A percentile compares a stretch with the other conserved stretches of the same genome.
phyloP scores from a whole-genome alignment of 257 asterid genomes.

The Solanum medicagineum region DNA sequence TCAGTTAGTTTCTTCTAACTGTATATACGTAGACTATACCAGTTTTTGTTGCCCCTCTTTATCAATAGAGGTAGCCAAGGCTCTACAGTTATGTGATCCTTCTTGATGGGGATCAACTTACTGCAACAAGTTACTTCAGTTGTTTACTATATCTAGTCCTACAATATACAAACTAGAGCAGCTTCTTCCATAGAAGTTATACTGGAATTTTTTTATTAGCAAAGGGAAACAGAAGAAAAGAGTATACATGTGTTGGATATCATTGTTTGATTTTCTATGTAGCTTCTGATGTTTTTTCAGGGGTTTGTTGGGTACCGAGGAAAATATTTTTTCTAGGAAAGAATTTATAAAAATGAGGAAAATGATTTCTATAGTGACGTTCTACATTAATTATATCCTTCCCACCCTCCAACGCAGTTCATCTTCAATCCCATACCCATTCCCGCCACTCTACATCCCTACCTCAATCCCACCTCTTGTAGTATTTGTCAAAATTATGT shows the following conservation, averaged over 20 bases:
- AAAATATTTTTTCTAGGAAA: neutral
- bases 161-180: neutral
- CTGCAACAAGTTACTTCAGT: neutral
- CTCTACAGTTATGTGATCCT: neutral
- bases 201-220: neutral
- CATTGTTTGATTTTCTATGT: neutral
- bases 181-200: neutral
- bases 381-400: neutral
- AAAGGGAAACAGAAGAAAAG: neutral
- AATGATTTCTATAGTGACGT: neutral
- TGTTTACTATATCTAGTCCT: neutral
- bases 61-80: neutral
- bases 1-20: conserved; percentile 30
- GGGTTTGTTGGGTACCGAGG: neutral
- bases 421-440: neutral
- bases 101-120: neutral
- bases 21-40: neutral
- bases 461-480: neutral
- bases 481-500: neutral
- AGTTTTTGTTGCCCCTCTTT: neutral
- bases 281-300: neutral
- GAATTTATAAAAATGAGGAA: neutral
- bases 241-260: neutral
- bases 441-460: neutral
- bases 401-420: neutral